Conservation (phyloP, 148 eudicot genomes). For the Spergularia bocconei region DNA sequence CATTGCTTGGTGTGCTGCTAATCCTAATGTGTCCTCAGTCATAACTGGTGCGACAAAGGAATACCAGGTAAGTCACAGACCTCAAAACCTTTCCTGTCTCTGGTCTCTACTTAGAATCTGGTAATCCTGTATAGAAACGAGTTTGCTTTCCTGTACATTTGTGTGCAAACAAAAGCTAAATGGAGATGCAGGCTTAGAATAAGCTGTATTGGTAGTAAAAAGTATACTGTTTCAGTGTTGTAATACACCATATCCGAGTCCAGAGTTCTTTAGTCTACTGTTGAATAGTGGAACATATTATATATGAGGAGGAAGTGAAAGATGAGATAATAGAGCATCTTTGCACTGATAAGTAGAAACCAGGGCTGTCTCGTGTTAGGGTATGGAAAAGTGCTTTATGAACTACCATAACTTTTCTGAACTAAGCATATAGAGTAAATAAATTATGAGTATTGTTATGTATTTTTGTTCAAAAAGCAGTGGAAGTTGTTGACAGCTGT, state of each 20-base stretch:
- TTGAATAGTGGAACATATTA: background rate
- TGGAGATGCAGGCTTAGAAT: too few species aligned
- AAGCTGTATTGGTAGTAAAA: too few species aligned
- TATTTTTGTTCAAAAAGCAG: too few species aligned
- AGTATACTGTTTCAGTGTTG: too few species aligned
- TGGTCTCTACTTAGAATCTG: background rate
- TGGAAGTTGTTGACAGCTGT: too few species aligned
- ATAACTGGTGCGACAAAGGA: conserved; percentile 96
- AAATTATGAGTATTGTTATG: too few species aligned
- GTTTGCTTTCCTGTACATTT: background rate
- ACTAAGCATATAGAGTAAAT: too few species aligned
- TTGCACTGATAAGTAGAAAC: background rate
- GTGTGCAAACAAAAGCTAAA: too few species aligned
- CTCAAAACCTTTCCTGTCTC: background rate
- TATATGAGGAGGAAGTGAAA: background rate
- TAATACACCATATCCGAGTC: too few species aligned
- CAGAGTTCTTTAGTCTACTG: background rate
- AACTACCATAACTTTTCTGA: too few species aligned
- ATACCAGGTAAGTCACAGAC: conserved; percentile 53
- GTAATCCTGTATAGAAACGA: background rate
- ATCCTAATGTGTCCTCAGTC: conserved; percentile 93
- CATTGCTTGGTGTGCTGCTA: conserved; percentile 98
- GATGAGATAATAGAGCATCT: background rate
- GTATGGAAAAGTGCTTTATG: too few species aligned
- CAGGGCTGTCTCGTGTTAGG: background rate